Evolutionary conservation across 2,329 filamentous ascomycete species (phyloP).

Genomic region (Botrytis byssoidea): DNA sequence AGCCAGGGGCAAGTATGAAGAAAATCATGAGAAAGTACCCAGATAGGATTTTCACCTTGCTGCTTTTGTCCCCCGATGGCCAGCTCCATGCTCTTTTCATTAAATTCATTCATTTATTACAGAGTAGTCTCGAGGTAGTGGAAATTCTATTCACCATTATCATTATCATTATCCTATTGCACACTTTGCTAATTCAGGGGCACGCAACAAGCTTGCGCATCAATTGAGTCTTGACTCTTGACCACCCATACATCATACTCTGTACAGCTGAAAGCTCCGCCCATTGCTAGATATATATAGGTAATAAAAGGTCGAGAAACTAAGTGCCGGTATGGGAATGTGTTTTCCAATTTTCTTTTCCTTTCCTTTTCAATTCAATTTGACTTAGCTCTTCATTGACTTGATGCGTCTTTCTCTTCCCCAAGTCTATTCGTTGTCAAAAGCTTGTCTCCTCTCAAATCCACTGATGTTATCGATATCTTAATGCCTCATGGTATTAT

Average conservation of each 20-base stretch:
- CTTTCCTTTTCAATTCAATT: neutral
- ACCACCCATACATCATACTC: neutral
- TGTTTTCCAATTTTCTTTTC: neutral
- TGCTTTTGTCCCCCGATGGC: neutral
- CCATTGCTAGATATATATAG: neutral
- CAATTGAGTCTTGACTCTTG: neutral
- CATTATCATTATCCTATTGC: neutral
- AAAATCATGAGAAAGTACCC: neutral
- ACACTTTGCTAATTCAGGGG: constrained; percentile 5
- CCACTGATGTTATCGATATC: neutral
- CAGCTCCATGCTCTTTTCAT: neutral
- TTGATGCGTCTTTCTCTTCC: neutral
- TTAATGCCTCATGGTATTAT: neutral
- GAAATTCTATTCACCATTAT: no score
- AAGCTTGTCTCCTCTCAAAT: neutral
- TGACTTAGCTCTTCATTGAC: neutral
- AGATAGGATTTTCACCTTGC: neutral
- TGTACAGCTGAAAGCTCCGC: neutral
- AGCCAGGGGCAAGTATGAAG: neutral
- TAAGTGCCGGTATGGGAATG: neutral
- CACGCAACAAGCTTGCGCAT: neutral
- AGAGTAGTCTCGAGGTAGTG: no score
- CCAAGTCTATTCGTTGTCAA: neutral
- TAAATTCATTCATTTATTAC: neutral
- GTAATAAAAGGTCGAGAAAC: neutral